Base-by-base conservation (phyloP, 306 rosid species). In the Trifolium repens region DNA sequence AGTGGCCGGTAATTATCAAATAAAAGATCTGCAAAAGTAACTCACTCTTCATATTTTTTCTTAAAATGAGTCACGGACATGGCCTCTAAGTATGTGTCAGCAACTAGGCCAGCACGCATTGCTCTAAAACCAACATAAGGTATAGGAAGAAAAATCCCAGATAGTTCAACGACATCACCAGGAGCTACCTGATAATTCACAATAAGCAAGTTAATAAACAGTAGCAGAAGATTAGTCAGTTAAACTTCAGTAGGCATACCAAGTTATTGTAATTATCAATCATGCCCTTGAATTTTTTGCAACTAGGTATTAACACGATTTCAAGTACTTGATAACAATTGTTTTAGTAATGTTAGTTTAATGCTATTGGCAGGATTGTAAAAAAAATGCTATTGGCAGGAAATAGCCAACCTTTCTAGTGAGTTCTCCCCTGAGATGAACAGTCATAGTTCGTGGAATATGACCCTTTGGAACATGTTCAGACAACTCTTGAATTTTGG, bases 401-500 rank as follows among this genome's bases (percentile, higher is more conserved):
- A 39, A 80, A 62, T 34, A 81, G 60, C 81, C 49, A 55, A 94
- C 99, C 98, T 92, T 96, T 85, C 99, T 90, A 2, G 98, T 96
- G 76, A 96, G 93, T 78, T 96, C 99, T 76, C 99, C 99, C 84
- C 98, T 84, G n/a, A 96, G 85, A 85, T 90, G 99, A 69, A 90
- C 93, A 17, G 98, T 86, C 98, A 96, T 92, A 75, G 99, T 81
- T 69, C 99, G 85, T 35, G 99, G 98, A 81, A 96, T 92, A 76
- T 96, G 99, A 50, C 99, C 99, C 82, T 96, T 96, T 37, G 99
- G 99, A 57, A 96, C 98, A 81, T 96, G 97, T 55, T 96, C 99
- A 77, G 99, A 79, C 80, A 96, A 88, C 81, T 96, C 99, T 84
- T 96, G 98, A 81, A 96, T 81, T 90, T 96, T 96, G 14, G 97